phyloP scores from a whole-genome alignment of 2,329 filamentous ascomycete species.

The Nemania diffusa region DNA sequence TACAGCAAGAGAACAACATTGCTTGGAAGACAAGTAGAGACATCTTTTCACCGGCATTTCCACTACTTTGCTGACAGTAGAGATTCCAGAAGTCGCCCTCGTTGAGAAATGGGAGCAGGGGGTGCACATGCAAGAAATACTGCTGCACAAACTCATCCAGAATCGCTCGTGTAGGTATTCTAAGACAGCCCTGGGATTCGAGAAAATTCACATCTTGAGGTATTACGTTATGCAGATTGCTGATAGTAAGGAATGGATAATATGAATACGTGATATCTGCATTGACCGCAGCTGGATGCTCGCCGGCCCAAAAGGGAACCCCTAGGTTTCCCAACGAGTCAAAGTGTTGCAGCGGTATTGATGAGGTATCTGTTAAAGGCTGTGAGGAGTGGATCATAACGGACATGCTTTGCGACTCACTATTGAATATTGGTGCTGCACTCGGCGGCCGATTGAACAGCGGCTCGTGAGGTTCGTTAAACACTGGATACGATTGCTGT shows the following conservation, averaged over 20 bases:
- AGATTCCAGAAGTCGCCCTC: constrained; percentile 62
- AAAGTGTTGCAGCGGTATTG: constrained; percentile 40
- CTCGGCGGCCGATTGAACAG: constrained; percentile 34
- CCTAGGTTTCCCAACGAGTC: constrained; percentile 38
- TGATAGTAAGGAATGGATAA: constrained; percentile 56
- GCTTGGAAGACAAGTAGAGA: constrained; percentile 60
- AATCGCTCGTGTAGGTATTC: constrained; percentile 54
- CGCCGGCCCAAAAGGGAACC: constrained; percentile 44
- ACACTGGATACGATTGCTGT: constrained; percentile 27
- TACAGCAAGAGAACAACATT: constrained; percentile 58
- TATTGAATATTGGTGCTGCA: constrained; percentile 34
- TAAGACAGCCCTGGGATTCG: constrained; percentile 58
- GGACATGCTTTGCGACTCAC: constrained; percentile 28
- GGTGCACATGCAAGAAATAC: constrained; percentile 60
- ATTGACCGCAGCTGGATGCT: constrained; percentile 45
- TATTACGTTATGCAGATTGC: constrained; percentile 53
- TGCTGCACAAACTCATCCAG: constrained; percentile 61
- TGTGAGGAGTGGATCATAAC: neutral
- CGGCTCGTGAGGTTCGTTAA: constrained; percentile 31
- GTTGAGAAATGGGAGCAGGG: constrained; percentile 56
- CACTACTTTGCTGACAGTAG: constrained; percentile 47
- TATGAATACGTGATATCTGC: constrained; percentile 56
- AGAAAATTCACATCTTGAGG: constrained; percentile 60
- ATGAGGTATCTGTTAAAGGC: constrained; percentile 17
- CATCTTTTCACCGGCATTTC: constrained; percentile 44